These are phyloP conservation scores for Debaryomycetaceae sp. DNA, from an alignment of 1,139 yeast genomes.

Conservation along the genomic window DNA sequence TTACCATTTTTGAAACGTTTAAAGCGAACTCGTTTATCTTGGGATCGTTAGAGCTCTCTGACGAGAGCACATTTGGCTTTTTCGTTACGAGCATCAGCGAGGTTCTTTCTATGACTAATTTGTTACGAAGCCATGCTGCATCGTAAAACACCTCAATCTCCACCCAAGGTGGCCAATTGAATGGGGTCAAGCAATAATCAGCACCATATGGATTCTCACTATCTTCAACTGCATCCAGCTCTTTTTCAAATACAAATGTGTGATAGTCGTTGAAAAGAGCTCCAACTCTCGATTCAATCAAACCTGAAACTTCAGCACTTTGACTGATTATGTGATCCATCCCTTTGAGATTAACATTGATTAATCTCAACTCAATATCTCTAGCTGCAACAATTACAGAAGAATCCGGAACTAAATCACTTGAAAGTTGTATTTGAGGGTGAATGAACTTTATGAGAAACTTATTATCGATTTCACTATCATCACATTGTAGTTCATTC, in stretches of 20 bases:
- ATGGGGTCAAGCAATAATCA: slow-evolving; percentile 17
- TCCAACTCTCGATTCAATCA: slow-evolving; percentile 72
- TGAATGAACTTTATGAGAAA: slow-evolving; percentile 40
- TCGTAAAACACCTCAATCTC: slow-evolving; percentile 74
- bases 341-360: slow-evolving; percentile 51
- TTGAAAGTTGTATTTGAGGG: slow-evolving; percentile 43
- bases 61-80: slow-evolving; percentile 62
- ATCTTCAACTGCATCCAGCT: slow-evolving; percentile 21
- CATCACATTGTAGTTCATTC: slow-evolving; percentile 21
- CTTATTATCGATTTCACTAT: slow-evolving; percentile 36
- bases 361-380: slow-evolving; percentile 64
- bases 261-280: slow-evolving; percentile 66
- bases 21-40: slow-evolving; percentile 38
- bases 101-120: slow-evolving; percentile 61
- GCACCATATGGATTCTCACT: slow-evolving; percentile 26
- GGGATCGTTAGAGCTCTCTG: slow-evolving; percentile 9
- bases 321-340: slow-evolving; percentile 44
- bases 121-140: slow-evolving; percentile 49
- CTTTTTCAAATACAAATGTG: slow-evolving; percentile 58
- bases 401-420: slow-evolving; percentile 30
- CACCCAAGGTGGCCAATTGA: slow-evolving; percentile 82
- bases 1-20: slow-evolving; percentile 66
- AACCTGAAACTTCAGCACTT: slow-evolving; percentile 35
- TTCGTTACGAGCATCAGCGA: slow-evolving; percentile 61
- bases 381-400: slow-evolving; percentile 60